A percentile compares a stretch with the other conserved stretches of the same genome.
Conservation (phyloP, 2,329 filamentous ascomycete genomes). For the Sporothrix humicola region DNA sequence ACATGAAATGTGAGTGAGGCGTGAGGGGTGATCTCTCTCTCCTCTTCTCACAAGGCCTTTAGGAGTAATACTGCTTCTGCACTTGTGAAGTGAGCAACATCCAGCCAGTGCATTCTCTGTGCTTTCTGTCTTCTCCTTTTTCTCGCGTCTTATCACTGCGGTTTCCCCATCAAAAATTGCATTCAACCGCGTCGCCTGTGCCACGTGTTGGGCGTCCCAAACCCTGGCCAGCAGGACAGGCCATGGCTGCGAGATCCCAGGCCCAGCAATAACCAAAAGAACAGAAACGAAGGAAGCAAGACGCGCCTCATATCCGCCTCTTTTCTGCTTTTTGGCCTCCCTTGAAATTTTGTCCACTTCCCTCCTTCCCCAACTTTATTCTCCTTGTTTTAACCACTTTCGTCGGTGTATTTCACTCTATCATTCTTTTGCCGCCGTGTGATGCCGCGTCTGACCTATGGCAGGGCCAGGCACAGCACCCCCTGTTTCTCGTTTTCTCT, state of each 20-base stretch:
- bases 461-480: slow-evolving; percentile 23
- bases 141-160: slow-evolving; percentile 13
- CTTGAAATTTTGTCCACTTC: not conserved
- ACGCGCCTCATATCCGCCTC: not conserved
- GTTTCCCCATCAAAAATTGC: not conserved
- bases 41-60: not conserved
- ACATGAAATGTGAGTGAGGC: not conserved
- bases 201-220: slow-evolving; percentile 22
- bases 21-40: not conserved
- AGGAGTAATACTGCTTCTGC: not conserved
- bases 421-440: slow-evolving; percentile 26
- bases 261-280: not conserved
- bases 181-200: not conserved
- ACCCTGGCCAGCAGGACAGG: slow-evolving; percentile 4
- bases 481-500: not conserved
- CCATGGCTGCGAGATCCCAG: not conserved
- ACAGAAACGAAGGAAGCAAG: not conserved
- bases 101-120: not conserved
- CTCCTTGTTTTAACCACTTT: not conserved
- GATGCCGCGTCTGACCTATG: slow-evolving; percentile 28
- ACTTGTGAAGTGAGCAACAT: not conserved
- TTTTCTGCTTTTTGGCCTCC: not conserved
- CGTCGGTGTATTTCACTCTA: not conserved
- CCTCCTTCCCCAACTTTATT: not conserved
- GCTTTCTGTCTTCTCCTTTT: not conserved